These are phyloP conservation scores for Diaporthe vexans DNA, from an alignment of 2,329 filamentous ascomycete genomes.

Conservation along the genomic window DNA sequence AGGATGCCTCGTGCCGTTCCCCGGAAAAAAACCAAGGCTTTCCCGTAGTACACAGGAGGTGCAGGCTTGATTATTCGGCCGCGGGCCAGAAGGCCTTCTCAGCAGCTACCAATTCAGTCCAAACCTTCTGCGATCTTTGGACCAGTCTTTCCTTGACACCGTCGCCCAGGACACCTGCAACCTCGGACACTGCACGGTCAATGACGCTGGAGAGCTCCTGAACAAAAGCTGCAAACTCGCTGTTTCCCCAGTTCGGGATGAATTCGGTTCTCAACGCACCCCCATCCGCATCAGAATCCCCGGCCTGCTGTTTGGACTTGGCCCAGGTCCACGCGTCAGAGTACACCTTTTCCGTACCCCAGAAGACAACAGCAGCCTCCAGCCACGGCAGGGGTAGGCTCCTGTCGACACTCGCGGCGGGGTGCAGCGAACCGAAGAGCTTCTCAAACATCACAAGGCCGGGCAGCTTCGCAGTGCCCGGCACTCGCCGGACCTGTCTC, in stretches of 20 bases:
- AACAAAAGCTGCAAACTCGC: slow-evolving; percentile 73
- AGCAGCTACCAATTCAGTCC: slow-evolving; percentile 65
- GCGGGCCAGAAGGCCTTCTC: slow-evolving; percentile 73
- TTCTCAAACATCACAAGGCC: slow-evolving; percentile 56
- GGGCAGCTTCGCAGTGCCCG: slow-evolving; percentile 52
- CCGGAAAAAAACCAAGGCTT: background rate
- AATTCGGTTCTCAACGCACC: slow-evolving; percentile 75
- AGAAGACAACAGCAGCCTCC: slow-evolving; percentile 80
- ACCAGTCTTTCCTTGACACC: slow-evolving; percentile 53
- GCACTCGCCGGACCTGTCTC: slow-evolving; percentile 42
- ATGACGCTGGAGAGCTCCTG: slow-evolving; percentile 66
- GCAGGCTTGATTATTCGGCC: slow-evolving; percentile 44
- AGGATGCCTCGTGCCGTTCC: background rate
- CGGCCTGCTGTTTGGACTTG: slow-evolving; percentile 51
- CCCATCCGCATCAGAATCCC: slow-evolving; percentile 69
- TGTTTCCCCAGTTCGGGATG: slow-evolving; percentile 77
- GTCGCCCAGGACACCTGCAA: slow-evolving; percentile 51
- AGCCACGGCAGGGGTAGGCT: slow-evolving; percentile 63
- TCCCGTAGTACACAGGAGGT: background rate
- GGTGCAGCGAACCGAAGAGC: slow-evolving; percentile 68
- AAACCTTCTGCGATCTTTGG: slow-evolving; percentile 58
- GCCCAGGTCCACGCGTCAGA: slow-evolving; percentile 71
- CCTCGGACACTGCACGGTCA: slow-evolving; percentile 63
- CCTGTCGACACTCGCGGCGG: slow-evolving; percentile 54
- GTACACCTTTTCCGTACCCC: slow-evolving; percentile 80